Base-by-base conservation (phyloP, 306 rosid species). In the Mucuna pruriens region DNA sequence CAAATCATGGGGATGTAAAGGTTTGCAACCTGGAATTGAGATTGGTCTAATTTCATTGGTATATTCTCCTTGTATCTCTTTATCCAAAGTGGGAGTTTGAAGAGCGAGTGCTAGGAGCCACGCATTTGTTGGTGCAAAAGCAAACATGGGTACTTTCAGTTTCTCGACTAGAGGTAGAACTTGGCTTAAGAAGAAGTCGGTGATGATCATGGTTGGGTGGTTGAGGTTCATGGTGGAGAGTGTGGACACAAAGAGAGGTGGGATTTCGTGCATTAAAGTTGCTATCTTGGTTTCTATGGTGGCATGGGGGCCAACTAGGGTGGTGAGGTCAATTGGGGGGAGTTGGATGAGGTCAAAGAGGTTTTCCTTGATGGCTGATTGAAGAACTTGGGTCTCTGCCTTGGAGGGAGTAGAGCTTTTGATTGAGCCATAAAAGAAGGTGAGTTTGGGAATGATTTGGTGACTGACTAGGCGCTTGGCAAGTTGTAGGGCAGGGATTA, bases 1-100 rank as follows among this genome's bases (percentile, higher is more conserved):
- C 60, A 76, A 33, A 48, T 76, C 81, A 12, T 17, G 2, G 8
- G 73, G 81, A 2, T 63, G 2, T 2, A 76, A 1, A n/a, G 72
- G 0, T 31, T 31, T 76, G 20, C 81, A 76, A 63, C 81, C 81
- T 0, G 81, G 81, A 22, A 76, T 45, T 46, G 61, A 7, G 63
- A 76, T 42, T 0, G 22, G 36, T n/a, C 6, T 1, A 3, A 1
- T 42, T 16, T 3, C 40, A 26, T 75, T 0, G 1, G 1, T 13
- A 33, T 76, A 45, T 20, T 76, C 23, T 31, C 81, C 81, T 62
- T 76, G 34, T 2, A 19, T 9, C 3, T 26, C 23, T 62, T 62
- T 17, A 19, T 62, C 62, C 16, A 58, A 63, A 3, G 48, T 46
- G 11, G 63, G 63, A 2, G 49, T 12, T 1, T 63, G 2, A 33